Percentiles rank a stretch among this genome's conserved stretches.
phyloP scores from a whole-genome alignment of 2,329 filamentous ascomycete species.

The Canariomyces notabilis region DNA sequence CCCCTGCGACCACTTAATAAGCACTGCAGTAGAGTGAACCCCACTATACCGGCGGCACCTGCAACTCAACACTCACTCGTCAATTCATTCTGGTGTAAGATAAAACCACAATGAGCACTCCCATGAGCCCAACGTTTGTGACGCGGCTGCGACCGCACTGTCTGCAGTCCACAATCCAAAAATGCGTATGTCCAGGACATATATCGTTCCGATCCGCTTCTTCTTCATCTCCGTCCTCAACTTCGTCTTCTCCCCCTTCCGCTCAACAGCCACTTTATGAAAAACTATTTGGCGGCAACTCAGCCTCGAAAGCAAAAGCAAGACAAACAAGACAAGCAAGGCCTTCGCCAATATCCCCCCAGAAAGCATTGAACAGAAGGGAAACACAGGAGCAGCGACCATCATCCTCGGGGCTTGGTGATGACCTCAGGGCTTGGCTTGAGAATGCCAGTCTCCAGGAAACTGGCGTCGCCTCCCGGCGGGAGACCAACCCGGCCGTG shows the following conservation, averaged over 20 bases:
- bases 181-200: slow-evolving; percentile 5
- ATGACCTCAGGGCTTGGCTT: slow-evolving; percentile 17
- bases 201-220: neutral
- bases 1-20: too few relatives aligned
- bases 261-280: slow-evolving; percentile 8
- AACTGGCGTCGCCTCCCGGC: neutral
- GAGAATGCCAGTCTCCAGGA: neutral
- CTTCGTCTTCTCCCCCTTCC: neutral
- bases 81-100: neutral
- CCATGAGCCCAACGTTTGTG: slow-evolving; percentile 9
- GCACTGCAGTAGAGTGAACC: too few relatives aligned
- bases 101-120: neutral
- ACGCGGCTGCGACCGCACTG: slow-evolving; percentile 7
- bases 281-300: slow-evolving; percentile 1
- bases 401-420: neutral
- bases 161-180: slow-evolving; percentile 1
- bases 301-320: neutral
- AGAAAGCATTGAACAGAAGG: neutral
- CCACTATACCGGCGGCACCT: too few relatives aligned
- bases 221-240: neutral
- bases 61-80: too few relatives aligned
- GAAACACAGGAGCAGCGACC: neutral
- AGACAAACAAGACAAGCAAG: neutral
- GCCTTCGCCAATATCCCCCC: neutral
- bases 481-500: slow-evolving; percentile 18